A percentile compares a stretch with the other conserved stretches of the same genome.
These are phyloP conservation scores for Clitopilus hobsonii DNA, from an alignment of 768 basidiomycete species.

Conservation along the genomic window DNA sequence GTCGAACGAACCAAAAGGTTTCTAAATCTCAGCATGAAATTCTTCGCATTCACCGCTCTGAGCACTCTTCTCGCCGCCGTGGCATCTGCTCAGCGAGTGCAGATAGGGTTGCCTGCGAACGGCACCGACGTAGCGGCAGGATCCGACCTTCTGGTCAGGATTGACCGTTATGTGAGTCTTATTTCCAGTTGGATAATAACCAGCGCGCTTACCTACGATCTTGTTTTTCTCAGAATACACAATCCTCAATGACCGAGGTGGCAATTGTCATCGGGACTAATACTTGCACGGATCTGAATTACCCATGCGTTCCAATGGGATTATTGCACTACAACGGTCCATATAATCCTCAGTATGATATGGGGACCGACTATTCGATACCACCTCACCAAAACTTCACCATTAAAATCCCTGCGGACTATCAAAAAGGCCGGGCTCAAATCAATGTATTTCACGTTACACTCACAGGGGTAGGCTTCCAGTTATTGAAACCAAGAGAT, in stretches of 20 bases:
- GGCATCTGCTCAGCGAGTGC: constrained; percentile 14
- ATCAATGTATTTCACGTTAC: constrained; percentile 30
- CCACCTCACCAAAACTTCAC: constrained; percentile 44
- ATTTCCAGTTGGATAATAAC: neutral
- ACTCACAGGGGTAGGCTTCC: constrained; percentile 35
- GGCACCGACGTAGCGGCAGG: constrained; percentile 23
- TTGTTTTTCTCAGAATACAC: constrained; percentile 23
- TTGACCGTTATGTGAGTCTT: constrained; percentile 29
- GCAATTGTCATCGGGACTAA: constrained; percentile 40
- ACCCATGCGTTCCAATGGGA: constrained; percentile 27
- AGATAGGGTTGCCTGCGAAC: constrained; percentile 25
- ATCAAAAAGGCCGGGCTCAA: constrained; percentile 24
- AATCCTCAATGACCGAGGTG: constrained; percentile 36
- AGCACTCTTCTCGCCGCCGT: neutral
- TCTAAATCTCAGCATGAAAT: too few species aligned
- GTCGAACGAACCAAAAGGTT: too few species aligned
- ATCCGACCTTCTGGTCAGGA: constrained; percentile 24
- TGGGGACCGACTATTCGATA: constrained; percentile 16
- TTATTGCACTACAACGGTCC: constrained; percentile 42
- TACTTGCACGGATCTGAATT: constrained; percentile 21
- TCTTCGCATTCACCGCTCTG: neutral
- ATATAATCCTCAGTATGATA: constrained; percentile 31
- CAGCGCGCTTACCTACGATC: neutral
- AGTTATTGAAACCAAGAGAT: neutral
- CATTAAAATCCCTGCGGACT: constrained; percentile 28